phyloP scores from a whole-genome alignment of 768 basidiomycete species.

The Rhodotorula paludigena region DNA sequence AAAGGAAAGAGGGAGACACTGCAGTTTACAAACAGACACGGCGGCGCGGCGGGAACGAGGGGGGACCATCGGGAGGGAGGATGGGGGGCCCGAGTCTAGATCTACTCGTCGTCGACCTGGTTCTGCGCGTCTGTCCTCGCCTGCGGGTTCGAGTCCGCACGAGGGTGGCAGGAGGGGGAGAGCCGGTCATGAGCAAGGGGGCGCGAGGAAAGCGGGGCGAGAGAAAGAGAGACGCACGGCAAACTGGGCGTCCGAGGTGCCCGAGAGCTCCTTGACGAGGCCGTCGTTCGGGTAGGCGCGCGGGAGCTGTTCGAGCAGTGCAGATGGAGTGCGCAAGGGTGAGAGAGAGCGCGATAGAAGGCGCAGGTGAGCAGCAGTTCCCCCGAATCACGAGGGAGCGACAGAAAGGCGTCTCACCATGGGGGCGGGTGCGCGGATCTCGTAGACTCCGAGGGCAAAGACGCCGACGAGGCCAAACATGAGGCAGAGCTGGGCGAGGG shows the following conservation, averaged over 20 bases:
- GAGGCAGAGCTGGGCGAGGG: slow-evolving; percentile 45
- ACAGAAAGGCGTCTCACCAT: slow-evolving; percentile 29
- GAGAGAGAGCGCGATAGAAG: background rate
- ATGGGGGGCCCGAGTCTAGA: too few species aligned
- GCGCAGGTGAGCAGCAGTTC: background rate
- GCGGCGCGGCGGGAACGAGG: background rate
- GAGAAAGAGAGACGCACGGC: slow-evolving; percentile 11
- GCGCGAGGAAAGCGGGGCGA: background rate
- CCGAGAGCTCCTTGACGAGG: slow-evolving; percentile 32
- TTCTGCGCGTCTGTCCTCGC: slow-evolving; percentile 20
- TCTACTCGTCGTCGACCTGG: slow-evolving; percentile 21
- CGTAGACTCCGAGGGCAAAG: slow-evolving; percentile 28
- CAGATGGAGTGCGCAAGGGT: background rate
- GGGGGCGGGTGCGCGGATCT: slow-evolving; percentile 14
- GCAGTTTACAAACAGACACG: background rate
- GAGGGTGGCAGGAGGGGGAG: background rate
- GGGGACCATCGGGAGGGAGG: background rate
- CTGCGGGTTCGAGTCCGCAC: background rate
- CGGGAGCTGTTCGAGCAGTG: slow-evolving; percentile 12
- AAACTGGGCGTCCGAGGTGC: slow-evolving; percentile 22
- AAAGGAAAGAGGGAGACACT: background rate
- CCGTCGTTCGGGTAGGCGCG: slow-evolving; percentile 37
- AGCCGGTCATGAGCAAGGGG: background rate
- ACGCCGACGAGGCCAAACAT: slow-evolving; percentile 43
- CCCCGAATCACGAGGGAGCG: too few species aligned